These are phyloP conservation scores for Lactarius trivialis DNA, from an alignment of 768 basidiomycete genomes.

Conservation along the genomic window DNA sequence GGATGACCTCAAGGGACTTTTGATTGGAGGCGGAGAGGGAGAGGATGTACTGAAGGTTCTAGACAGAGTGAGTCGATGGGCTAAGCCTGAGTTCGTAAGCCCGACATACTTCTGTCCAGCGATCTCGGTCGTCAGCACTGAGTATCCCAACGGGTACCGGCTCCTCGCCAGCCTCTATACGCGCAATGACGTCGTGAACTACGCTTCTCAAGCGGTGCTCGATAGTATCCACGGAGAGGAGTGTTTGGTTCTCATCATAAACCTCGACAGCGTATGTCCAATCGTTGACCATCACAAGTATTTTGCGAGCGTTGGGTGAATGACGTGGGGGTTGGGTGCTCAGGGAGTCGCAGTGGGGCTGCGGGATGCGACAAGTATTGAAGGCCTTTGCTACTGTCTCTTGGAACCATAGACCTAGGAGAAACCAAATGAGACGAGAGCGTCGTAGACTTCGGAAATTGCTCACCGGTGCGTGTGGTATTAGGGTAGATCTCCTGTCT, in stretches of 20 bases:
- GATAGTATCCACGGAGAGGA: slow-evolving; percentile 35
- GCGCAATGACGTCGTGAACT: slow-evolving; percentile 50
- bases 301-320: slow-evolving; percentile 45
- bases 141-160: slow-evolving; percentile 62
- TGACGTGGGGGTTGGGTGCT: slow-evolving; percentile 41
- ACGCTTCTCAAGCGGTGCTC: slow-evolving; percentile 41
- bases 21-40: slow-evolving; percentile 61
- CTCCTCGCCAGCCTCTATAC: slow-evolving; percentile 46
- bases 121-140: slow-evolving; percentile 74
- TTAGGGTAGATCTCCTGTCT: slow-evolving; percentile 69
- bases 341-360: slow-evolving; percentile 55
- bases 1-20: slow-evolving; percentile 52
- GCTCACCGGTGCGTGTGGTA: slow-evolving; percentile 60
- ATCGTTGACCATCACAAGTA: slow-evolving; percentile 68
- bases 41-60: slow-evolving; percentile 71
- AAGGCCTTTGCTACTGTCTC: slow-evolving; percentile 57
- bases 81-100: neutral
- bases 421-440: neutral
- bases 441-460: neutral
- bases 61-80: slow-evolving; percentile 3
- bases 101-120: slow-evolving; percentile 64
- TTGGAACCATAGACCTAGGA: slow-evolving; percentile 56
- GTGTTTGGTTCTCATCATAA: slow-evolving; percentile 36
- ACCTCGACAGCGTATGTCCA: slow-evolving; percentile 77
- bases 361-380: slow-evolving; percentile 73